Evolutionary conservation across 225 moss, liverwort and hornwort genomes (phyloP), one percentile per base, ranked within the genome.

Genomic region (Physcomitrellopsis africana): DNA sequence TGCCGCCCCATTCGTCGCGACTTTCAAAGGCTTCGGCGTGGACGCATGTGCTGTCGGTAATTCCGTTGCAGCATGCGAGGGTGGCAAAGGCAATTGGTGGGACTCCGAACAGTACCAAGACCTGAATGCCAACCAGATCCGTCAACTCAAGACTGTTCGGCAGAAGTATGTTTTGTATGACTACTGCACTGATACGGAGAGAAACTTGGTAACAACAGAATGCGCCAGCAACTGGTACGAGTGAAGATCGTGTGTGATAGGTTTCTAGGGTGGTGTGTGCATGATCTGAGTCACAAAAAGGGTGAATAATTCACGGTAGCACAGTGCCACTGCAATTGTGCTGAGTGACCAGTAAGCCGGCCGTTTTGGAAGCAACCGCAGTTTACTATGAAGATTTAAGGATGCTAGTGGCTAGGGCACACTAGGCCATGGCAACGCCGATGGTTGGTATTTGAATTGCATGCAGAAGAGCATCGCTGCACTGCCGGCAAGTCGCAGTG

Each of bases 191-290:
- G 85, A 85, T 22, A 37, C 17, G 0, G 16, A 63, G 55, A 37
- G 77, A 15, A 54, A 17, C 2, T 9, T 49, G 3, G 11, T 7
- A 4, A 79, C 73, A 1, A 48, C 46, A 0, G 85, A 85, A 63
- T 85, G 85, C 43, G 79, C 79, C 42, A 58, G 14, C 45, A 85
- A 85, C 18, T 85, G 85, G 85, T 85, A 66, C 12, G 73, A 79
- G 65, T 82, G 46, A 18, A 2, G 22, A 37, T 37, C 32, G 7
- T 37, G 1, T 4, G 2, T 4, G 32, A 37, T 37, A 37, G 32
- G 32, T 2, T 37, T 2, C 32, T 37, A 37, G 32, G 7, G 7
- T 37, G 32, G 32, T 2, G 32, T 37, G 32, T 0, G 0, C 32
- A 37, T 37, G 4, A 2, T 37, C 32, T 37, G 5, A 4, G 32